phyloP scores from a whole-genome alignment of 441 rosid genomes.

The Rhodomyrtus psidioides region DNA sequence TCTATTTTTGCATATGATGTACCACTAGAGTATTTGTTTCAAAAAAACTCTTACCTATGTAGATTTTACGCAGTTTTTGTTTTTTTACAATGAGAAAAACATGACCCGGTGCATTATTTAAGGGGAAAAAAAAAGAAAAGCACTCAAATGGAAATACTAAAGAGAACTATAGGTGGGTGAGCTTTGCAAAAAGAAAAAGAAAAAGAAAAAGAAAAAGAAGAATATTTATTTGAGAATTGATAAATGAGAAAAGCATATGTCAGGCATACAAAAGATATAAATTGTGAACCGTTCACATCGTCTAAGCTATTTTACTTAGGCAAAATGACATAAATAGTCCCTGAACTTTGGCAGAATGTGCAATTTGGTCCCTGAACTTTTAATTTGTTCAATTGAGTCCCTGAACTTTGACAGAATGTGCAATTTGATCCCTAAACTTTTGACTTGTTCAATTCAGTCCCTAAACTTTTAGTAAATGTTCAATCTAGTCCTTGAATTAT shows the following conservation, averaged over 20 bases:
- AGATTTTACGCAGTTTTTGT: background rate
- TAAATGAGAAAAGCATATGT: background rate
- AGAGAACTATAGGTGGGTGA: background rate
- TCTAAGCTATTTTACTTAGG: too few species aligned
- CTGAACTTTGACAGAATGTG: too few species aligned
- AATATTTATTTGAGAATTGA: background rate
- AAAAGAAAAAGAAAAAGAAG: background rate
- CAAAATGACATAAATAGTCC: too few species aligned
- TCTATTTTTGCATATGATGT: background rate
- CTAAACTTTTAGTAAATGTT: too few species aligned
- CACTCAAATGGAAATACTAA: background rate
- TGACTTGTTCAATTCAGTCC: too few species aligned
- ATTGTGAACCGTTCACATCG: background rate
- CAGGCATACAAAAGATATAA: background rate
- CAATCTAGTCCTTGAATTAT: too few species aligned
- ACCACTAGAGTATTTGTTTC: background rate
- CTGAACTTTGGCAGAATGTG: too few species aligned
- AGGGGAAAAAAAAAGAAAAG: too few species aligned
- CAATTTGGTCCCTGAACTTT: too few species aligned
- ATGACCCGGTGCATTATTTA: background rate
- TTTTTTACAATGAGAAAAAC: background rate
- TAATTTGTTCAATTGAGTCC: too few species aligned
- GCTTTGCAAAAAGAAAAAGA: background rate
- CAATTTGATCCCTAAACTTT: too few species aligned
- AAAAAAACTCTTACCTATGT: background rate